Evolutionary conservation across 2,329 filamentous ascomycete species (phyloP).

Genomic region (Colletotrichum tabaci): DNA sequence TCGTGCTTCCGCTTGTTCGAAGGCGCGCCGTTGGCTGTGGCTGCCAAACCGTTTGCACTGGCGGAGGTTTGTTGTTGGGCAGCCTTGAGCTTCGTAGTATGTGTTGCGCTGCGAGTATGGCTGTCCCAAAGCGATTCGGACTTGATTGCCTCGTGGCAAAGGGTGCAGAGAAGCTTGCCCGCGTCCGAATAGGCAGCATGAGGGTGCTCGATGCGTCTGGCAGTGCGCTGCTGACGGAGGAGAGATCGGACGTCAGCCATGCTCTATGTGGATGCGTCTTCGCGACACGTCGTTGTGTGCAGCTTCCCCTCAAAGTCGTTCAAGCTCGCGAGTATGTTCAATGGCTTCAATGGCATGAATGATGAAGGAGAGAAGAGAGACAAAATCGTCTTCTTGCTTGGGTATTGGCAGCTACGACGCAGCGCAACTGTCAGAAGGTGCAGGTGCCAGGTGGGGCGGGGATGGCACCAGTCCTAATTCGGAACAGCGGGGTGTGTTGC

Average conservation of each 20-base stretch:
- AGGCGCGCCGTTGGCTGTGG: conserved; percentile 6
- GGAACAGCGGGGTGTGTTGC: conserved; percentile 6
- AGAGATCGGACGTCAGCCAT: conserved; percentile 89
- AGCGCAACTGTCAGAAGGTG: conserved; percentile 31
- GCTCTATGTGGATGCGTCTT: conserved; percentile 30
- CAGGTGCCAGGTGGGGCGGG: conserved; percentile 15
- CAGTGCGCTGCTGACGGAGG: conserved; percentile 82
- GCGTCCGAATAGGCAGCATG: conserved; percentile 77
- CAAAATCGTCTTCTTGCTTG: conserved; percentile 19
- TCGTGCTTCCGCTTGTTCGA: conserved; percentile 50
- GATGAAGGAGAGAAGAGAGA: conserved; percentile 19
- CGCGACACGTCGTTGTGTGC: background rate
- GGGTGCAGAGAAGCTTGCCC: conserved; percentile 77
- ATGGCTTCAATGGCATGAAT: conserved; percentile 29
- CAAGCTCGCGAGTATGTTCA: background rate
- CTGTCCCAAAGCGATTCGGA: conserved; percentile 77
- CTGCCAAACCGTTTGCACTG: conserved; percentile 33
- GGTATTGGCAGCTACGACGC: conserved; percentile 16
- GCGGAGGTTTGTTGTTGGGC: conserved; percentile 15
- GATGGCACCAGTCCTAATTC: conserved; percentile 4
- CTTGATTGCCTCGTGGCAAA: conserved; percentile 77
- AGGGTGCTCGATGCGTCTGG: conserved; percentile 80
- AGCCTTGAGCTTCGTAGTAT: conserved; percentile 47
- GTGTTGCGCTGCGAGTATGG: conserved; percentile 67
- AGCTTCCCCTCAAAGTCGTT: too few species aligned